Percentiles rank a stretch among this genome's conserved stretches.
These are phyloP conservation scores for Cutaneotrichosporon arboriforme DNA, from an alignment of 1,284 basidiomycete genomes.

Conservation along the genomic window DNA sequence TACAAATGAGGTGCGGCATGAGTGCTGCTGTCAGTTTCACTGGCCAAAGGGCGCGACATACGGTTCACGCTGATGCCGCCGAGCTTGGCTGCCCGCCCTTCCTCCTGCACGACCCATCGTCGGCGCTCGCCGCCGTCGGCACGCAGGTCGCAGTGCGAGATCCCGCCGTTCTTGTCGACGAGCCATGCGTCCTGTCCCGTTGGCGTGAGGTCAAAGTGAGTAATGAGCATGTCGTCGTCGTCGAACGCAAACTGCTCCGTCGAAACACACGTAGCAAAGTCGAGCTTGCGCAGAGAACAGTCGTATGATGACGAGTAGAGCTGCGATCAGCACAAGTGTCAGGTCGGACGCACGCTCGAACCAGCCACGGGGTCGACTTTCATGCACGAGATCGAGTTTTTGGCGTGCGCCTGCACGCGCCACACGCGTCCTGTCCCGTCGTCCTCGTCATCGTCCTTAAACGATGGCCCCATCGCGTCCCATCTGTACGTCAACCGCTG, in stretches of 20 bases:
- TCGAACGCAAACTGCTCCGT: constrained; percentile 47
- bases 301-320: constrained; percentile 51
- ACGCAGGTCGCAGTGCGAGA: constrained; percentile 49
- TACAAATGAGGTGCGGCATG: constrained; percentile 43
- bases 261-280: constrained; percentile 45
- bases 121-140: constrained; percentile 27
- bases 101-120: constrained; percentile 41
- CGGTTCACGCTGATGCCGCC: constrained; percentile 48
- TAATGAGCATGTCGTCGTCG: constrained; percentile 48
- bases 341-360: constrained; percentile 32
- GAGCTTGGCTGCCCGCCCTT: constrained; percentile 42
- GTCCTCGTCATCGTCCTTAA: constrained; percentile 24
- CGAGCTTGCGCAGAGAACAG: constrained; percentile 47
- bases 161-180: constrained; percentile 49
- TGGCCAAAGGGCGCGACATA: constrained; percentile 22
- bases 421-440: constrained; percentile 41
- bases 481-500: constrained; percentile 26
- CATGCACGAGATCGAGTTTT: constrained; percentile 45
- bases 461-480: constrained; percentile 35
- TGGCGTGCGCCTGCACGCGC: constrained; percentile 47
- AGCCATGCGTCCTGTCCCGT: constrained; percentile 48
- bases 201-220: constrained; percentile 49
- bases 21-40: constrained; percentile 25
- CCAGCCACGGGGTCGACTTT: constrained; percentile 46
- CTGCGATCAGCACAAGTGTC: constrained; percentile 23